Evolutionary conservation across 345 rosid genomes (phyloP), one percentile per base, ranked within the genome.

Genomic region (Eucalyptus shirleyi): DNA sequence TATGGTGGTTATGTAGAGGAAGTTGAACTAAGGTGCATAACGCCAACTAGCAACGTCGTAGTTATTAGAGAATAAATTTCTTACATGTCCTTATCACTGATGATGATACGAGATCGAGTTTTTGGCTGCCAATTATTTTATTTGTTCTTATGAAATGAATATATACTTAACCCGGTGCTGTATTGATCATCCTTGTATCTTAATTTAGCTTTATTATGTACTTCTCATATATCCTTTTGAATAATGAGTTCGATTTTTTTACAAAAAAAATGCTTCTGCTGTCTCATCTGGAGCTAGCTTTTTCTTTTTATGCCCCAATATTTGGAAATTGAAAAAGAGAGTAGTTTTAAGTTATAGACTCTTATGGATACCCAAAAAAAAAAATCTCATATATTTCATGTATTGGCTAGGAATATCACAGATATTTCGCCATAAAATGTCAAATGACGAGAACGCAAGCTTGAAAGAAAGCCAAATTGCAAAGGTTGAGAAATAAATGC

Each of bases 31-130:
- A 10, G 1, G 28, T 5, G 12, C 62, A 56, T 12, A 56, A 5
- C 1, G 12, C 6, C 7, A 24, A 56, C 62, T 56, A 56, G 13
- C 13, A 56, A 56, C 0, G 12, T 23, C 1, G 0, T 24, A 56
- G 6, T 24, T 56, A 23, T 9, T 56, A 26, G 28, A 56, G 6
- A 56, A 23, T 1, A 56, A 56, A 9, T 23, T 50, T 5, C 3
- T 5, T 0, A 13, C 1, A 1, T 50, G 0, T 50, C 0, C 15
- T 15, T 0, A 1, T 50, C 51, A 50, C 18, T 13, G 3, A 50
- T 50, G 7, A 50, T 50, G 7, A 50, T 0, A 50, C 0, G 7
- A 15, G 51, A 50, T 50, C 7, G 1, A 50, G 0, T 50, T 5
- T 0, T 50, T 50, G 3, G 19, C 53, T 50, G 53, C 7, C 53